A percentile compares a stretch with the other conserved stretches of the same genome.
Evolutionary conservation across 352 stramenopile species (phyloP).

Genomic region (Globisporangium apiculatum): DNA sequence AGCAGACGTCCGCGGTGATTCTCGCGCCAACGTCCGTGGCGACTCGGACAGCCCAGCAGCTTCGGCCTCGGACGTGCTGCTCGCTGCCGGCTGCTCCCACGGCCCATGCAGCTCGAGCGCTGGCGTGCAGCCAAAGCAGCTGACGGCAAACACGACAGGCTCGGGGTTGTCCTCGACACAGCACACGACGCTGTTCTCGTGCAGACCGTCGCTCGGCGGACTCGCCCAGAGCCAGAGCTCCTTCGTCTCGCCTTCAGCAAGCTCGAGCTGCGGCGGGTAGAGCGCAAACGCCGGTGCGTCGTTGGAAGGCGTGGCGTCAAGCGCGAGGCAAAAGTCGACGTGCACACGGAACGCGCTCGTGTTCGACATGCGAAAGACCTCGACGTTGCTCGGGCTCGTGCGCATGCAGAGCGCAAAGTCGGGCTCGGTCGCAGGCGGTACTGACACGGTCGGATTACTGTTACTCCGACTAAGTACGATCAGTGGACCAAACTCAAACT

Average conservation of each 20-base stretch:
- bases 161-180: conserved; percentile 90
- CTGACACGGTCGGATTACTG: not conserved
- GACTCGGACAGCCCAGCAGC: not conserved
- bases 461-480: conserved; percentile 31
- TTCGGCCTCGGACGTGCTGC: conserved; percentile 42
- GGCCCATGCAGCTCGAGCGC: conserved; percentile 70
- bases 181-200: conserved; percentile 82
- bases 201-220: conserved; percentile 45
- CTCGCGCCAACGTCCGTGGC: not conserved
- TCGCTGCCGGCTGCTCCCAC: conserved; percentile 69
- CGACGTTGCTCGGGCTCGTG: conserved; percentile 65
- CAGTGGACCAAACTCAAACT: conserved; percentile 92
- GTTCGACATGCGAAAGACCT: conserved; percentile 92
- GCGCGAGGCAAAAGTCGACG: conserved; percentile 47
- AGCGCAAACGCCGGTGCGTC: conserved; percentile 50
- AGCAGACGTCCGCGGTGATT: not conserved
- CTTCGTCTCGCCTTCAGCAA: conserved; percentile 86
- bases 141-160: conserved; percentile 80
- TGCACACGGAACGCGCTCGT: conserved; percentile 66
- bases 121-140: conserved; percentile 81
- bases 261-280: conserved; percentile 59
- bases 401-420: conserved; percentile 48
- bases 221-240: conserved; percentile 91
- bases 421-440: conserved; percentile 26
- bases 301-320: conserved; percentile 4